Base-by-base conservation (phyloP, 306 rosid genomes). In the Vigna angularis region DNA sequence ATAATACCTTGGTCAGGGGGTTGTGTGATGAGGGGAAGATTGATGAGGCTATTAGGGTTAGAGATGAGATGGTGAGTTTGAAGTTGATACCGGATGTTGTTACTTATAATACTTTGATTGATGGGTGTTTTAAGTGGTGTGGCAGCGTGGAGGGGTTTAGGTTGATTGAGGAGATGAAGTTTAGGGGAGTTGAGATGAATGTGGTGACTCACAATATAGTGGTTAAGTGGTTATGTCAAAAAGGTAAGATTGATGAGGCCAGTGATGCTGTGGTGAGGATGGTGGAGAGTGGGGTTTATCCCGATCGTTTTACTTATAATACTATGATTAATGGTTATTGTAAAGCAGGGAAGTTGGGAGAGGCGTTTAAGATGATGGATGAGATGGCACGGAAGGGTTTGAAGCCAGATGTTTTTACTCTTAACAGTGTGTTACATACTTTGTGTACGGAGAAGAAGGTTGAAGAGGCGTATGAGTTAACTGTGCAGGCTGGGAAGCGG, bases 81-180 rank as follows among this genome's bases (percentile, higher is more conserved):
- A 89, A 83, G 61, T 47, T 89, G 76, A 40, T 76, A 28, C 95
- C 95, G 0, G 97, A 94, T 85, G 89, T 80, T 82, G 90, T 94
- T 75, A 94, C 97, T 0, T 94, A 90, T 84, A 94, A 94, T 83
- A 94, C 97, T 9, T 79, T 94, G 91, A 79, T 94, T 61, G 86
- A 94, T 75, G 93, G 89, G 76, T 86, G 85, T 81, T 92, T 90
- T 59, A 72, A 77, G 68, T 74, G 81, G 81, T 78, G 76, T 24
- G 86, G 79, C 9, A 75, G 82, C 17, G 67, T 16, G 1, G 89
- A 79, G 75, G 97, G 92, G 4, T 77, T 81, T 69, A 51, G 38
- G 83, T 83, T 94, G 67, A 72, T 90, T 14, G 92, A 86, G 76
- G 90, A 89, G 18, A 92, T 94, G 97, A 55, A 44, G 83, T 55